These are phyloP conservation scores for Macrolepiota fuliginosa DNA, from an alignment of 768 basidiomycete species.

Conservation along the genomic window DNA sequence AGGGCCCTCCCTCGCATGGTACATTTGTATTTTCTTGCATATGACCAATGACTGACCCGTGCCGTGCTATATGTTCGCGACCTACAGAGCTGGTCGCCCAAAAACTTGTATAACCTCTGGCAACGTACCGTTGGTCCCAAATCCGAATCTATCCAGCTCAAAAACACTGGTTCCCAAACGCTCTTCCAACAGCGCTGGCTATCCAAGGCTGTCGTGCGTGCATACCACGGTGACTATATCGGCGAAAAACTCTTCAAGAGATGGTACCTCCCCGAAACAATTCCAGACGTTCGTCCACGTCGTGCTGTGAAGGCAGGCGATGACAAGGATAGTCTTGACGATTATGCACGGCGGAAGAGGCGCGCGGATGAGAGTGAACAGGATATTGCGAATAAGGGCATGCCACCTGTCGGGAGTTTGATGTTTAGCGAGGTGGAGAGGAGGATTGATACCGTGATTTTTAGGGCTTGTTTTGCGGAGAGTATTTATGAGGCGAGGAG, in stretches of 20 bases:
- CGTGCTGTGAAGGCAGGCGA: constrained; percentile 38
- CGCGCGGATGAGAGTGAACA: constrained; percentile 46
- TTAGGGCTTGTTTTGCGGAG: constrained; percentile 82
- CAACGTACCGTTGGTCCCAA: constrained; percentile 58
- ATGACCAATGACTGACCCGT: background rate
- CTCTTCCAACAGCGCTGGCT: constrained; percentile 93
- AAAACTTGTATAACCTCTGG: constrained; percentile 90
- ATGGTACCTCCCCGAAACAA: constrained; percentile 85
- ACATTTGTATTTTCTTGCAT: constrained; percentile 15
- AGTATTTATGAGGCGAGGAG: constrained; percentile 89
- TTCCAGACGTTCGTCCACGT: constrained; percentile 82
- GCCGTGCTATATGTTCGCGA: background rate
- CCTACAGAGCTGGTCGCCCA: constrained; percentile 79
- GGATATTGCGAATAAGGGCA: constrained; percentile 56
- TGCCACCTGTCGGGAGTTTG: constrained; percentile 91
- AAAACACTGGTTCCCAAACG: constrained; percentile 45
- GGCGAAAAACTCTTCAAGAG: constrained; percentile 91
- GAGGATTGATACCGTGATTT: constrained; percentile 88
- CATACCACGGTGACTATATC: constrained; percentile 95
- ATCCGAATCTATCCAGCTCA: constrained; percentile 57
- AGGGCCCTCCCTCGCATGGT: constrained; percentile 83
- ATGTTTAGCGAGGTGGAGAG: constrained; percentile 96
- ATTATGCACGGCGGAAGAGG: constrained; percentile 57
- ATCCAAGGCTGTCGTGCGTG: constrained; percentile 82
- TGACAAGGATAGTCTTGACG: constrained; percentile 46